phyloP scores from a whole-genome alignment of 1,284 basidiomycete genomes.

The Meripilus lineatus region DNA sequence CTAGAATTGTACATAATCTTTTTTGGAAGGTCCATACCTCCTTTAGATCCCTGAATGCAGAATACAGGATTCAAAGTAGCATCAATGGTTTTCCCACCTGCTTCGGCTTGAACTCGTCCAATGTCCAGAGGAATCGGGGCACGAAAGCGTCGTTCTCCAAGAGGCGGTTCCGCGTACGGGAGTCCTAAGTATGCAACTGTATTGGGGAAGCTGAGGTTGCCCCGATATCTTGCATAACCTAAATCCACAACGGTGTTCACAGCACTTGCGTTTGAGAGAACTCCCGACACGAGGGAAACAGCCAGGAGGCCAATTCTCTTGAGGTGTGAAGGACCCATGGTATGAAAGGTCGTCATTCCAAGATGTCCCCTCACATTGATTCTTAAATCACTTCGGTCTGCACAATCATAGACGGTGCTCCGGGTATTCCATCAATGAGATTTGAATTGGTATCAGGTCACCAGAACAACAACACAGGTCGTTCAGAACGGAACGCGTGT shows the following conservation, averaged over 20 bases:
- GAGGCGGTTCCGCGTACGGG: slow-evolving; percentile 40
- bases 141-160: slow-evolving; percentile 32
- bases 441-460: no score
- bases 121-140: slow-evolving; percentile 30
- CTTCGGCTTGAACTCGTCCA: slow-evolving; percentile 28
- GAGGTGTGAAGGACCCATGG: no score
- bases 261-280: no score
- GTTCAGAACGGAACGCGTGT: no score
- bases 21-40: slow-evolving; percentile 35
- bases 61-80: slow-evolving; percentile 48
- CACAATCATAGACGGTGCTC: no score
- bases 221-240: slow-evolving; percentile 36
- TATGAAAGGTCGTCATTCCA: no score
- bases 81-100: slow-evolving; percentile 36
- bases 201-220: slow-evolving; percentile 45
- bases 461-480: no score
- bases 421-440: no score
- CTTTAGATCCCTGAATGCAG: slow-evolving; percentile 53
- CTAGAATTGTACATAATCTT: not conserved
- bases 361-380: no score
- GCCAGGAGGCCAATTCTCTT: no score
- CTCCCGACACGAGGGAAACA: no score
- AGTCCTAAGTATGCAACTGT: slow-evolving; percentile 50
- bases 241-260: slow-evolving; percentile 23
- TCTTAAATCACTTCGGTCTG: no score